Conservation (phyloP, 768 basidiomycete species). For the Gyrodon lividus region DNA sequence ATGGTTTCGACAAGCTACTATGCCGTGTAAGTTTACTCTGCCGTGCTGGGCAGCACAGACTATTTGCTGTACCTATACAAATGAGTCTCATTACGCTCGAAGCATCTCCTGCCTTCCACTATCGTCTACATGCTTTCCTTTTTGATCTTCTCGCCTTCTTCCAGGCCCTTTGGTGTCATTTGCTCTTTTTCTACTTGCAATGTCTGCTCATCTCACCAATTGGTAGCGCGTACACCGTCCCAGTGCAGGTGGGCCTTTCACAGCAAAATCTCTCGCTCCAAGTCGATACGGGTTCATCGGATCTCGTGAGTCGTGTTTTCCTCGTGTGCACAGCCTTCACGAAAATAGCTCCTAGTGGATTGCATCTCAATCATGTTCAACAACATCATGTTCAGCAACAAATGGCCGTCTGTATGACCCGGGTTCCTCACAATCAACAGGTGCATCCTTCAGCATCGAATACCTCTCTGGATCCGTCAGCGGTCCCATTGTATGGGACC, state of each 20-base stretch:
- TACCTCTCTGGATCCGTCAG: conserved; percentile 60
- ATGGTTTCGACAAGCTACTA: conserved; percentile 52
- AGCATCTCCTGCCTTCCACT: background rate
- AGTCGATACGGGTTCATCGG: conserved; percentile 81
- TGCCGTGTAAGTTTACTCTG: conserved; percentile 53
- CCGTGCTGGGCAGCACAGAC: background rate
- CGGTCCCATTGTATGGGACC: conserved; percentile 73
- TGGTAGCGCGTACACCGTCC: conserved; percentile 63
- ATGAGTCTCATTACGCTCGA: background rate
- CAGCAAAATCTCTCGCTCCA: conserved; percentile 59
- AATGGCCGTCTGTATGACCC: conserved; percentile 57
- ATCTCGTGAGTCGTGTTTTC: conserved; percentile 52
- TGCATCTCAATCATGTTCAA: conserved; percentile 62
- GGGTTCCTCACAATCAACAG: conserved; percentile 43
- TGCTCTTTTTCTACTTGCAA: background rate
- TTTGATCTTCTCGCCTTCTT: background rate
- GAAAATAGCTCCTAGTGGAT: conserved; percentile 55
- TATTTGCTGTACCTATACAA: background rate
- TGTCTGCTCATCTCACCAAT: background rate
- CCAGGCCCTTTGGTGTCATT: background rate
- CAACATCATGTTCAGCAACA: conserved; percentile 48
- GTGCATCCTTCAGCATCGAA: conserved; percentile 43
- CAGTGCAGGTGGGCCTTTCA: conserved; percentile 50
- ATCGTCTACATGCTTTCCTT: background rate
- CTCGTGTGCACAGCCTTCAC: background rate